Conservation (phyloP, 2,329 filamentous ascomycete genomes). For the Fusarium avenaceum region DNA sequence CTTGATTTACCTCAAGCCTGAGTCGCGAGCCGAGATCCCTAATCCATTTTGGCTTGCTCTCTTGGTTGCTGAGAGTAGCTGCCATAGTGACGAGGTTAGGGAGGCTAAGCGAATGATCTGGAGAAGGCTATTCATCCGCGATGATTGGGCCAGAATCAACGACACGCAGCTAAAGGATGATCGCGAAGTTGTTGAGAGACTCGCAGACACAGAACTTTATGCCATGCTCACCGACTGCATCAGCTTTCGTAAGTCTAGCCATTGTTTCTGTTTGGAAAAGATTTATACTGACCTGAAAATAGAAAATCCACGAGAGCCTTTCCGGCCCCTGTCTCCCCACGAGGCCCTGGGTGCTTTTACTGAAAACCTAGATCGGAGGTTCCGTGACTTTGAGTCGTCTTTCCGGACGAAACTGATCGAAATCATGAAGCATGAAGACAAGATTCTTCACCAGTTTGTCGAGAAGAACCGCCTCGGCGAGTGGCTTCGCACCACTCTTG, state of each 20-base stretch:
- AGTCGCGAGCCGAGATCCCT: slow-evolving; percentile 66
- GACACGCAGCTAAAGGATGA: slow-evolving; percentile 82
- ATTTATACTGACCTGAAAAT: slow-evolving; percentile 49
- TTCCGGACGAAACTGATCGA: slow-evolving; percentile 76
- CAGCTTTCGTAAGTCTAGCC: slow-evolving; percentile 69
- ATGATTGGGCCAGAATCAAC: slow-evolving; percentile 87
- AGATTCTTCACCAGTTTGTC: slow-evolving; percentile 72
- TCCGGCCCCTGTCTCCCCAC: slow-evolving; percentile 63
- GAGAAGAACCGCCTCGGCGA: slow-evolving; percentile 76
- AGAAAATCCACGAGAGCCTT: slow-evolving; percentile 60
- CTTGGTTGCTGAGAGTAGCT: slow-evolving; percentile 68
- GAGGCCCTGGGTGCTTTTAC: slow-evolving; percentile 72
- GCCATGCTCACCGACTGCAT: slow-evolving; percentile 75
- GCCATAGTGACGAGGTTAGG: slow-evolving; percentile 68
- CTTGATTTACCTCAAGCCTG: slow-evolving; percentile 69
- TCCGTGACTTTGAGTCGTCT: slow-evolving; percentile 70
- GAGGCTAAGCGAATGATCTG: slow-evolving; percentile 78
- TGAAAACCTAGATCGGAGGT: slow-evolving; percentile 72
- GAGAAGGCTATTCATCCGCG: slow-evolving; percentile 86
- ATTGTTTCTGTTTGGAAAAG: not conserved
- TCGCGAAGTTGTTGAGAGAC: slow-evolving; percentile 70
- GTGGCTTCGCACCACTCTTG: slow-evolving; percentile 67
- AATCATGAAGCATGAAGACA: slow-evolving; percentile 81
- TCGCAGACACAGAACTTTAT: slow-evolving; percentile 77
- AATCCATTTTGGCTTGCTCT: slow-evolving; percentile 83